These are phyloP conservation scores for Claviceps capensis DNA, from an alignment of 2,329 filamentous ascomycete species.

Conservation along the genomic window DNA sequence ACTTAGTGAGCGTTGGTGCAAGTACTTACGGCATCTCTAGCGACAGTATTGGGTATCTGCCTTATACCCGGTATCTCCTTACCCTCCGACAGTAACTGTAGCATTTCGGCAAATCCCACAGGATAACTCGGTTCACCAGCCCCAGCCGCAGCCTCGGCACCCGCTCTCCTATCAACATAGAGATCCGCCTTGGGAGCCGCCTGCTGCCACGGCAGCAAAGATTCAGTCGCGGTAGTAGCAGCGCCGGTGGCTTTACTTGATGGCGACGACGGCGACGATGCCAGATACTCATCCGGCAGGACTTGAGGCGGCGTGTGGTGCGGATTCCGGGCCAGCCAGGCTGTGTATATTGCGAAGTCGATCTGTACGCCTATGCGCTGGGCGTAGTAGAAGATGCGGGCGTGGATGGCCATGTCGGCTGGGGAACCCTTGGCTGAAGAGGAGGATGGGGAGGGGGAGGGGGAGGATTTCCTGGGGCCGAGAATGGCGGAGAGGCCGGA, in stretches of 20 bases:
- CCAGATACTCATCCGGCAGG: constrained; percentile 21
- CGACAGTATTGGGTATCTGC: constrained; percentile 69
- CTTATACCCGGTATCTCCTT: constrained; percentile 77
- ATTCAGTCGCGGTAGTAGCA: neutral
- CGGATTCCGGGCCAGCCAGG: constrained; percentile 37
- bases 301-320: constrained; percentile 21
- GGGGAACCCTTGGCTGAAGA: constrained; percentile 29
- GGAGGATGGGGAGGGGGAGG: too few relatives aligned
- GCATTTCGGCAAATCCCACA: constrained; percentile 70
- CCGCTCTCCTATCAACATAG: constrained; percentile 26
- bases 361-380: constrained; percentile 37
- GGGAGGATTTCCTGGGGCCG: constrained; percentile 30
- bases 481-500: constrained; percentile 51
- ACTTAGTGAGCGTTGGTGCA: neutral
- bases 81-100: constrained; percentile 70
- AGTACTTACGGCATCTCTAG: constrained; percentile 50
- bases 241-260: neutral
- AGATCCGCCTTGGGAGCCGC: constrained; percentile 35
- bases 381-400: constrained; percentile 54
- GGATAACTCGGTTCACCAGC: constrained; percentile 55
- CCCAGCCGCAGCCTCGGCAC: constrained; percentile 10
- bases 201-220: constrained; percentile 31
- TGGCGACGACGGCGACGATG: neutral
- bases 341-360: constrained; percentile 54
- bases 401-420: constrained; percentile 47